phyloP scores from a whole-genome alignment of 495 filamentous ascomycete species.

The Cairneyella variabilis region DNA sequence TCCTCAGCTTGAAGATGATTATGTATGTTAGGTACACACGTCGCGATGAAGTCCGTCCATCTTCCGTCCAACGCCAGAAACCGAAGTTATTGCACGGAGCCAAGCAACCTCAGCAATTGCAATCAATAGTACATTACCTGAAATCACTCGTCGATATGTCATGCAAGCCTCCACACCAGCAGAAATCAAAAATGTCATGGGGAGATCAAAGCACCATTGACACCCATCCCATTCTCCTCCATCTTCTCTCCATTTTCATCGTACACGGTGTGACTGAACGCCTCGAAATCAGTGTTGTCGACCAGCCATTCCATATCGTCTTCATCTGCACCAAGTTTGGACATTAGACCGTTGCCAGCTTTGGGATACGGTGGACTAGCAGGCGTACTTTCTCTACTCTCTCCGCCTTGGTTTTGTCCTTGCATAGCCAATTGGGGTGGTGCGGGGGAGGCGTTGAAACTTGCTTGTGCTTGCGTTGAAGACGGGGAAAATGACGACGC shows the following conservation, averaged over 20 bases:
- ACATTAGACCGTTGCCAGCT: conserved; percentile 53
- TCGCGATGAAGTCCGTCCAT: no score
- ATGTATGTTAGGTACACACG: no score
- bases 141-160: no score
- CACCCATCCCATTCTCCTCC: conserved; percentile 10
- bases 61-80: no score
- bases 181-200: no score
- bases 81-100: no score
- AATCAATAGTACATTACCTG: no score
- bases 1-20: no score
- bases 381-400: conserved; percentile 27
- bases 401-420: conserved; percentile 2
- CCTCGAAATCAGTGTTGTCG: conserved; percentile 46
- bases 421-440: conserved; percentile 12
- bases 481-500: conserved; percentile 9
- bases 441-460: conserved; percentile 10
- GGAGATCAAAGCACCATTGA: conserved; percentile 8
- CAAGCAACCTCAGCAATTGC: no score
- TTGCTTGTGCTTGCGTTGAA: not conserved
- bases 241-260: conserved; percentile 26
- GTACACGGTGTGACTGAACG: conserved; percentile 48
- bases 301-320: conserved; percentile 43
- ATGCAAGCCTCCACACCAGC: no score
- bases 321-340: conserved; percentile 37
- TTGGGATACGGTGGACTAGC: conserved; percentile 63